Evolutionary conservation across 1,284 basidiomycete genomes (phyloP), one percentile per base, ranked within the genome.

Genomic region (Anthracocystis walkeri): DNA sequence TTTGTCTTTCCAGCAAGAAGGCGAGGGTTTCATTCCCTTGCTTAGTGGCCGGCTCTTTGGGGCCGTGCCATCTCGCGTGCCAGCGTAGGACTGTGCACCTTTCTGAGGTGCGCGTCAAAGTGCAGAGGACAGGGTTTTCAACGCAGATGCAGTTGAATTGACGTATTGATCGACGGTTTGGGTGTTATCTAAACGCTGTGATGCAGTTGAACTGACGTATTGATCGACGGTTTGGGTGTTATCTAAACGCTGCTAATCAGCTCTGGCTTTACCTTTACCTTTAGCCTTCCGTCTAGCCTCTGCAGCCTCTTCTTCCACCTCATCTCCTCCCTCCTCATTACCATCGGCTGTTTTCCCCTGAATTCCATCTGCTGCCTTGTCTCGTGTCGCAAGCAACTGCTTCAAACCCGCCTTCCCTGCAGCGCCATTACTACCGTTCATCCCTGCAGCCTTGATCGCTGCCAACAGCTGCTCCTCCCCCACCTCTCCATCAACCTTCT

Each of bases 231-330:
- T 11, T 33, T 33, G 31, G 10, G 12, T 11, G 31, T 10, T 5
- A 31, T 31, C 29, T 10, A 10, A 31, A 40, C 27, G 16, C 48
- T 46, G 57, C 20, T 51, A 35, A 38, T 38, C 35, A 38, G 35
- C 35, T 38, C 35, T 38, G 16, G 68, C 68, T 27, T 58, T 65
- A 2, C 68, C 63, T 56, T 71, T 71, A 20, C 68, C 63, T 27
- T 71, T 65, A 14, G 58, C 56, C 31, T 44, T 51, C 3, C 55
- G 55, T 21, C 63, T 45, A 23, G 68, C 58, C 20, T 58, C 55
- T 3, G 40, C 62, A 3, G 31, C 54, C 14, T 40, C 66, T 14
- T 57, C 46, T 6, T 44, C 44, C 10, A 4, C 48, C 16, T 33
- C 33, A 4, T 23, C 46, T 4, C 46, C n/a, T 0, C 16, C 42